These are phyloP conservation scores for Grigorovia yakushimaensis DNA, from an alignment of 805 yeast species.

Conservation along the genomic window DNA sequence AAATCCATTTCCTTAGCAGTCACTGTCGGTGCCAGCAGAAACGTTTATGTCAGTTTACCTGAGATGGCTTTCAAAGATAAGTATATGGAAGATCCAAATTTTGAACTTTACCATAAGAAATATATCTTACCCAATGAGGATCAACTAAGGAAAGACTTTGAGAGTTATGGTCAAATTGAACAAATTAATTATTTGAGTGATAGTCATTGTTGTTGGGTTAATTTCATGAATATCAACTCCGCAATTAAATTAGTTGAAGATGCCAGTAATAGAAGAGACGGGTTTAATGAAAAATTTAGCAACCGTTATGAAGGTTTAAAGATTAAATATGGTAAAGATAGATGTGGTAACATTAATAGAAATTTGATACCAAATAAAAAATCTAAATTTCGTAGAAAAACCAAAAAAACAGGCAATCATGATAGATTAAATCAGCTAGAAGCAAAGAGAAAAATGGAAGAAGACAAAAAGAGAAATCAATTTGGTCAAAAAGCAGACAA, in stretches of 20 bases:
- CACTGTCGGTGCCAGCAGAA: constrained; percentile 66
- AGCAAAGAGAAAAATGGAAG: constrained; percentile 24
- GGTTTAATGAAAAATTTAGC: constrained; percentile 33
- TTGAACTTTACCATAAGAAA: constrained; percentile 21
- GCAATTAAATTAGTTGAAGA: constrained; percentile 58
- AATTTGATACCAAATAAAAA: constrained; percentile 40
- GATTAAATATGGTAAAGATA: constrained; percentile 64
- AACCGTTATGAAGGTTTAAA: constrained; percentile 44
- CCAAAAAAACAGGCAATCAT: constrained; percentile 25
- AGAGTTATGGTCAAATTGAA: constrained; percentile 59
- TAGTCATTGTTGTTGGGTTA: constrained; percentile 66
- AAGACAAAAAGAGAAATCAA: constrained; percentile 2
- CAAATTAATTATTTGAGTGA: constrained; percentile 65
- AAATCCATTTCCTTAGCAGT: constrained; percentile 51
- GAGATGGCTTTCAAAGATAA: constrained; percentile 33
- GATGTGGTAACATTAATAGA: constrained; percentile 54
- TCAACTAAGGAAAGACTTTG: constrained; percentile 49
- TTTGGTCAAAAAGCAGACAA: not conserved
- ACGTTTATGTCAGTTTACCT: constrained; percentile 59
- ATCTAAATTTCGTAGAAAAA: constrained; percentile 34
- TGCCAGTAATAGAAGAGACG: constrained; percentile 34
- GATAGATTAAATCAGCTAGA: constrained; percentile 21
- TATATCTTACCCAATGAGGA: constrained; percentile 37
- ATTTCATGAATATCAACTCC: constrained; percentile 51
- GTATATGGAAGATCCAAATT: constrained; percentile 25